Base-by-base conservation (phyloP, 176 grass and related monocot species). In the Oryza meyeriana region DNA sequence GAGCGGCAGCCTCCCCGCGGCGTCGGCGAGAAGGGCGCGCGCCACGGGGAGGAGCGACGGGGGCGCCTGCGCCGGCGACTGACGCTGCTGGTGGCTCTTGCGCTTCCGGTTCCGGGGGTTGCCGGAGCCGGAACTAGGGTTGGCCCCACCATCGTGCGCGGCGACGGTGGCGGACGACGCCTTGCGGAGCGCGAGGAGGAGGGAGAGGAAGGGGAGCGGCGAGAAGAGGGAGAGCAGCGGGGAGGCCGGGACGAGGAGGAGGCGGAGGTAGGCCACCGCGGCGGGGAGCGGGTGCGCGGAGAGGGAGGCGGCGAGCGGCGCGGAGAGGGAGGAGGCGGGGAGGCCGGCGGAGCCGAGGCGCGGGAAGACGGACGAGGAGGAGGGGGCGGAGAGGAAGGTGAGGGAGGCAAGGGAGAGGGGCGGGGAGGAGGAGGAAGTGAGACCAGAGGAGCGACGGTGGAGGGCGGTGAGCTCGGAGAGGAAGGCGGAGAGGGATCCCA, bases 171-270 rank as follows among this genome's bases (percentile, higher is more conserved):
- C 31, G 30, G 75, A 47, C 6, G 89, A 41, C 26, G 92, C 84
- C 74, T 87, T 89, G 81, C 92, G 90, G 30, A 98, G 74, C 52
- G 90, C 85, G 14, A 79, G 84, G 69, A 98, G 92, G 42, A 98
- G 74, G 74, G 92, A 93, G 71, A 98, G 86, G 80, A 94, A 93
- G 20, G 88, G 78, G 12, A 93, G 77, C 24, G 80, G 92, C 30
- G 83, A 86, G 67, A 94, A 92, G 77, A 94, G 77, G 18, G 89
- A 85, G 33, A 83, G 81, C 40, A 89, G 82, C 16, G 90, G 84
- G 74, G 85, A 86, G 6, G 63, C 76, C 58, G 88, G 79, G 33
- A 81, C 61, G 45, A 90, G 85, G 25, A 85, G 83, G 85, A 86
- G 86, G 66, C 79, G 69, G 85, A 93, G 92, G 79, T 86, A 90